Conservation (phyloP, 306 rosid genomes). For the Glycine soja region DNA sequence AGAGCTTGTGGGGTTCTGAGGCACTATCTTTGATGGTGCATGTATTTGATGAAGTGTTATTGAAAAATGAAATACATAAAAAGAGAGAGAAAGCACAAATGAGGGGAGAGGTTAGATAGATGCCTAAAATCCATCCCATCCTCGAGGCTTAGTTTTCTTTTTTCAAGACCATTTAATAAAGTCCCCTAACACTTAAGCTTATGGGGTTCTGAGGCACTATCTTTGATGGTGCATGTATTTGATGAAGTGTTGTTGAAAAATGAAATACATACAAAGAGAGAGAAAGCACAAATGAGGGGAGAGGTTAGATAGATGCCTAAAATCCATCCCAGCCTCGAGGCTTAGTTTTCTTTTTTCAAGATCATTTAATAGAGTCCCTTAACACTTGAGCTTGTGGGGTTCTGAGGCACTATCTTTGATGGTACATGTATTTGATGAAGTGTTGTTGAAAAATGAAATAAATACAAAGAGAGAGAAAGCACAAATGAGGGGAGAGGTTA, state of each 20-base stretch:
- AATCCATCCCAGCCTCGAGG: constrained; percentile 52
- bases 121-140: too few relatives aligned
- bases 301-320: constrained; percentile 36
- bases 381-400: too few relatives aligned
- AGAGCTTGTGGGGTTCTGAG: constrained; percentile 42
- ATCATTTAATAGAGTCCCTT: constrained; percentile 34
- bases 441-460: too few relatives aligned
- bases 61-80: constrained; percentile 32
- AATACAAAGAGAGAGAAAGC: constrained; percentile 50
- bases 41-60: constrained; percentile 34
- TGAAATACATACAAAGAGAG: neutral
- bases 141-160: too few relatives aligned
- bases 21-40: constrained; percentile 41
- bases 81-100: too few relatives aligned
- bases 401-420: too few relatives aligned
- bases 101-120: too few relatives aligned
- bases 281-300: too few relatives aligned
- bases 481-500: constrained; percentile 64
- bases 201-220: constrained; percentile 46
- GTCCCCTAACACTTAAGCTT: too few relatives aligned
- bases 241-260: constrained; percentile 41
- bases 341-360: constrained; percentile 47
- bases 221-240: constrained; percentile 20
- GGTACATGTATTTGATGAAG: too few relatives aligned
- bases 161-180: too few relatives aligned